Base-by-base conservation (phyloP, 2,329 filamentous ascomycete species). In the Ceratocystis cacaofunesta region DNA sequence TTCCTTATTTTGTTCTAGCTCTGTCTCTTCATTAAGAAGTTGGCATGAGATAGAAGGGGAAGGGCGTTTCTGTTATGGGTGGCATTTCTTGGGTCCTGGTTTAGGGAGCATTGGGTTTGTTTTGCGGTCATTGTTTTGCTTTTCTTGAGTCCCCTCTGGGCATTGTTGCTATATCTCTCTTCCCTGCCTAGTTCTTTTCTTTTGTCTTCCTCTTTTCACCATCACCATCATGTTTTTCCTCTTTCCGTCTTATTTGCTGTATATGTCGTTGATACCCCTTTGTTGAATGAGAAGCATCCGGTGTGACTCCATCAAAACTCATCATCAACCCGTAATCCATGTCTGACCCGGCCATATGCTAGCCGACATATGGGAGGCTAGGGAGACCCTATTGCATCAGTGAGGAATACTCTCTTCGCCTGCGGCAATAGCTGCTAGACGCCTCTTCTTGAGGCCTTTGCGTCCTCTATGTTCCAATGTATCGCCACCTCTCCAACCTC, bases 401-500 rank as follows among this genome's bases (percentile, higher is more conserved):
- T 19, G 30, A 10, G 32, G 28, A 6, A 19, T 58, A 19, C 58
- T 32, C n/a, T 43, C 43, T 8, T 41, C n/a, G 30, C 43, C 58
- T 22, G 30, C 36, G 12, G 44, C n/a, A 30, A 17, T 7, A 22
- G 5, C 8, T 1, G 61, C 64, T 52, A 43, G 66, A 22, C 68
- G 62, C 44, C 61, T 55, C 67, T 65, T 66, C 68, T 69, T 65
- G 32, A 57, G 63, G 12, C 64, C 68, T 69, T 61, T 68, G 15
- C 28, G 32, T 41, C 64, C 62, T 78, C 76, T 43, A 72, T 74
- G 1, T 15, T 58, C 55, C 25, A n/a, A 30, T n/a, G 30, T 58
- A 30, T 58, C 55, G 30, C 55, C 55, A 30, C 72, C 76, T 50
- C 78, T 73, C 81, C 80, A 83, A 0, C 80, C 81, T 55, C 71